Conservation (phyloP, 2,329 filamentous ascomycete genomes). For the Amesomyces nigricolor region DNA sequence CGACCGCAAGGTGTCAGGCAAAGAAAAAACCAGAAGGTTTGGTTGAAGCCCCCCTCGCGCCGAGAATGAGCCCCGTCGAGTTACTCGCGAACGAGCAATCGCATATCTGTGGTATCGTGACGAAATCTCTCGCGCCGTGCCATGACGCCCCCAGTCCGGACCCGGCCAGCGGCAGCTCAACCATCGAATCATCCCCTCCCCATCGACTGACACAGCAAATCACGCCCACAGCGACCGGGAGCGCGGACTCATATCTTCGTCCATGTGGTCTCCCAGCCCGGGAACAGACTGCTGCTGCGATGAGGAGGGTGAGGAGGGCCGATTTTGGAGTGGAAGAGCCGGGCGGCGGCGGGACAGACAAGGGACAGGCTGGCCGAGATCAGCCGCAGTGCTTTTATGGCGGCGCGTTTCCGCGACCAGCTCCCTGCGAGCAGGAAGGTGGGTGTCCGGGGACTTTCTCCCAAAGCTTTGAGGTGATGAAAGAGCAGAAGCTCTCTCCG, state of each 20-base stretch:
- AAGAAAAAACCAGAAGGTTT: conserved; percentile 29
- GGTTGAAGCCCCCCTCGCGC: conserved; percentile 72
- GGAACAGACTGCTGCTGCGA: conserved; percentile 21
- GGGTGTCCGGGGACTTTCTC: conserved; percentile 99
- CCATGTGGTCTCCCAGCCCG: conserved; percentile 50
- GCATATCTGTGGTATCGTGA: conserved; percentile 97
- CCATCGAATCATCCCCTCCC: conserved; percentile 32
- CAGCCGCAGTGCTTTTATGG: conserved; percentile 98
- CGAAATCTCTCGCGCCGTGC: conserved; percentile 63
- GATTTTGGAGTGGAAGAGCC: conserved; percentile 30
- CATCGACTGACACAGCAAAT: conserved; percentile 19
- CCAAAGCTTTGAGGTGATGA: conserved; percentile 65
- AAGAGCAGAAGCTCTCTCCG: conserved; percentile 54
- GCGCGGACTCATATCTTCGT: conserved; percentile 88
- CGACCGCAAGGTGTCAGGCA: conserved; percentile 50
- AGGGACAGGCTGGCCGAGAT: conserved; percentile 60
- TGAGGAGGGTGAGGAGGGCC: conserved; percentile 27
- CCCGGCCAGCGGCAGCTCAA: conserved; percentile 36
- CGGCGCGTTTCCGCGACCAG: conserved; percentile 93
- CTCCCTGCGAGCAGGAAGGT: conserved; percentile 30
- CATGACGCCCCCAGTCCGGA: conserved; percentile 40
- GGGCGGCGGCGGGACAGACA: conserved; percentile 29
- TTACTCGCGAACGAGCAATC: conserved; percentile 82
- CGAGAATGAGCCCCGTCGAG: conserved; percentile 99
- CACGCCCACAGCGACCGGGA: conserved; percentile 28